Conservation (phyloP, 495 filamentous ascomycete genomes). For the Aspergillus ellipticus region DNA sequence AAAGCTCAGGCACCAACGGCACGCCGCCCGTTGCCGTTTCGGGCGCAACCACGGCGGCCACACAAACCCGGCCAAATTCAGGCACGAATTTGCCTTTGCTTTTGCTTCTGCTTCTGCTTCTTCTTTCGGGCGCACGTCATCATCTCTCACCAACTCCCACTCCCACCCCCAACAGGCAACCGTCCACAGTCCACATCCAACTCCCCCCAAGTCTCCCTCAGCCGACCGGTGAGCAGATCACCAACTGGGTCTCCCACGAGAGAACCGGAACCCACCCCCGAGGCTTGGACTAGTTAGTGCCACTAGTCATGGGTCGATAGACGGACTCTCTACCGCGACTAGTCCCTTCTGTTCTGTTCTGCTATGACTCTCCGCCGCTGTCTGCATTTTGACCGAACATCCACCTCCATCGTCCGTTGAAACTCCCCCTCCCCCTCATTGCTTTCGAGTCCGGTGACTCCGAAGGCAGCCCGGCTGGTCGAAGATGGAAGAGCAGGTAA, state of each 20-base stretch:
- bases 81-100: background rate
- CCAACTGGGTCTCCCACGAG: background rate
- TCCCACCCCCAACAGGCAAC: background rate
- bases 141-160: background rate
- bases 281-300: background rate
- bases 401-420: constrained; percentile 10
- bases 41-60: background rate
- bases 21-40: constrained; percentile 2
- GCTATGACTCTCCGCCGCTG: constrained; percentile 20
- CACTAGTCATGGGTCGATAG: constrained; percentile 20
- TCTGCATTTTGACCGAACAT: constrained; percentile 15
- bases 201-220: background rate
- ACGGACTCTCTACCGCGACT: constrained; percentile 4
- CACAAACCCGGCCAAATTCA: constrained; percentile 4
- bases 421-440: constrained; percentile 3
- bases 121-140: background rate
- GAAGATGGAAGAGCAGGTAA: constrained; percentile 53
- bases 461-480: constrained; percentile 41
- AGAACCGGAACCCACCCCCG: background rate
- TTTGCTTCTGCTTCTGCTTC: background rate
- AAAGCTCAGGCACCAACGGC: background rate
- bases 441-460: constrained; percentile 26
- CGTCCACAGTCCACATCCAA: background rate
- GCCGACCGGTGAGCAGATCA: background rate
- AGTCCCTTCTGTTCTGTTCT: background rate